Conservation (phyloP, 768 basidiomycete species). For the Daedaleopsis nitida region DNA sequence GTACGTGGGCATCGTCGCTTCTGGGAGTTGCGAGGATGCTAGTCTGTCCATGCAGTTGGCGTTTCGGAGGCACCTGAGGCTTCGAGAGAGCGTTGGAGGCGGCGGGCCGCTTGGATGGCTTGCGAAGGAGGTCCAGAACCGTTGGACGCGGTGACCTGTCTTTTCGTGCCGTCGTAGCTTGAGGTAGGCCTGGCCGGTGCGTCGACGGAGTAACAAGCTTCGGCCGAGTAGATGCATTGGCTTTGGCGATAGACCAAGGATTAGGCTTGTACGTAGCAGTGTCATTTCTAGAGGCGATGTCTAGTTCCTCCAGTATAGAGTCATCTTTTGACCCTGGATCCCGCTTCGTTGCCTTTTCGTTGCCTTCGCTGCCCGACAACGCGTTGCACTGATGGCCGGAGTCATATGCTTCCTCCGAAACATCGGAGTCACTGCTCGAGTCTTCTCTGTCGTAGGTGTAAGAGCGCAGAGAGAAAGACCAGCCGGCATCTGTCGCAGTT, state of each 20-base stretch:
- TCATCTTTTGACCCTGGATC: slow-evolving; percentile 27
- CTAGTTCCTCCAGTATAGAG: slow-evolving; percentile 49
- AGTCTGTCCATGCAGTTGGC: no score
- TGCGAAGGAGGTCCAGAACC: not conserved
- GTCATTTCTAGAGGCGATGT: slow-evolving; percentile 62
- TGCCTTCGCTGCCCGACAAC: not conserved
- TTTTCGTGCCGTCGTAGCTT: not conserved
- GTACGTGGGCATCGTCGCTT: slow-evolving; percentile 11
- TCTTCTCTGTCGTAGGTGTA: slow-evolving; percentile 24
- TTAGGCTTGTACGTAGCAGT: slow-evolving; percentile 69
- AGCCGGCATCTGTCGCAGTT: slow-evolving; percentile 19
- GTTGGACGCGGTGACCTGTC: not conserved
- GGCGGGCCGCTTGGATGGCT: not conserved
- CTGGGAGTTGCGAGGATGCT: not conserved
- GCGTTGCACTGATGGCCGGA: not conserved
- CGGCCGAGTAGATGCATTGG: slow-evolving; percentile 65
- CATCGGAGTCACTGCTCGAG: slow-evolving; percentile 25
- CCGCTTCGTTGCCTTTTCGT: not conserved
- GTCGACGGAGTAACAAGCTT: slow-evolving; percentile 1
- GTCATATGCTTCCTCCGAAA: slow-evolving; percentile 1
- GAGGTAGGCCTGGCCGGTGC: not conserved
- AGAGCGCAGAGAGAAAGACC: slow-evolving; percentile 33
- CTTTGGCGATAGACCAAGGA: slow-evolving; percentile 80
- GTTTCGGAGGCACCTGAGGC: not conserved
- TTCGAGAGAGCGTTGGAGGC: not conserved